A percentile compares a stretch with the other conserved stretches of the same genome.
phyloP scores from a whole-genome alignment of 2,329 filamentous ascomycete species.

The Talaromyces sp. region DNA sequence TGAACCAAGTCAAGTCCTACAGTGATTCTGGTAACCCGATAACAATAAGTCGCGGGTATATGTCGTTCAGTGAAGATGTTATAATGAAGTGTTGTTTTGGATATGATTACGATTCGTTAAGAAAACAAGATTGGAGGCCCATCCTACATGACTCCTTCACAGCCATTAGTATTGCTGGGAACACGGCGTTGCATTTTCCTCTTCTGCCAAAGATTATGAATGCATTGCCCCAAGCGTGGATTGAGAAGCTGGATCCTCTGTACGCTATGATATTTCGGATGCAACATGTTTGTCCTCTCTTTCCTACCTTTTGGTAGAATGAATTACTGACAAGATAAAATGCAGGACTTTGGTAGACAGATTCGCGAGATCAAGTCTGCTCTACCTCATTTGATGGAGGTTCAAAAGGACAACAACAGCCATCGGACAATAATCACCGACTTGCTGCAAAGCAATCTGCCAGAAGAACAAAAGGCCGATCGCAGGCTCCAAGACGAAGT shows the following conservation, averaged over 20 bases:
- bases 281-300: background rate
- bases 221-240: conserved; percentile 2
- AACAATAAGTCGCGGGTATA: conserved; percentile 5
- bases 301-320: background rate
- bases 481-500: conserved; percentile 7
- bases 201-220: conserved; percentile 5
- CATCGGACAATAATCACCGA: background rate
- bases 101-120: conserved; percentile 10
- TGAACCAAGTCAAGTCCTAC: background rate
- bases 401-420: background rate
- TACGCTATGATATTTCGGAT: conserved; percentile 7
- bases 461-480: background rate
- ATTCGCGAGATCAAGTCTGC: conserved; percentile 2
- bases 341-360: background rate
- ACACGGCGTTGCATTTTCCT: conserved; percentile 10
- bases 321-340: background rate
- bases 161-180: background rate
- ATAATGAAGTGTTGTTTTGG: conserved; percentile 12
- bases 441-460: background rate
- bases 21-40: too few relatives aligned
- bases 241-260: conserved; percentile 7
- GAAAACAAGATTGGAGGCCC: background rate
- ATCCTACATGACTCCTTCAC: conserved; percentile 3
- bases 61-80: conserved; percentile 10
- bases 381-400: background rate